Conservation (phyloP, 192 early-diverging fungal species). For the Backusella circina region DNA sequence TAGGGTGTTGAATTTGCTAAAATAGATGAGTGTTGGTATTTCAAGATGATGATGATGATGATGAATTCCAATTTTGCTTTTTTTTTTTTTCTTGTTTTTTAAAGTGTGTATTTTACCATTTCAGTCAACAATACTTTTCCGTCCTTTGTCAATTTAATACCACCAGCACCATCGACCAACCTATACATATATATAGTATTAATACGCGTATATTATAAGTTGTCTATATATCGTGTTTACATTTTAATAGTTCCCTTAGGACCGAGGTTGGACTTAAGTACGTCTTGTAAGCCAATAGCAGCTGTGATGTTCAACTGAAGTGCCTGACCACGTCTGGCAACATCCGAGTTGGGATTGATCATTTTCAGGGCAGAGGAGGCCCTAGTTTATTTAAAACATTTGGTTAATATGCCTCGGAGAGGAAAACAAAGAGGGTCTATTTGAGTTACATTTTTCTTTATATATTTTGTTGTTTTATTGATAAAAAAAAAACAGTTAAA, state of each 20-base stretch:
- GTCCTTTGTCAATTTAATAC: constrained; percentile 97
- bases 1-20: constrained; percentile 99
- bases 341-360: constrained; percentile 98
- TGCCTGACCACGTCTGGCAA: constrained; percentile 96
- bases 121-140: constrained; percentile 97
- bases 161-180: constrained; percentile 95
- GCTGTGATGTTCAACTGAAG: constrained; percentile 95
- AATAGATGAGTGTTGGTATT: not conserved
- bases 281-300: constrained; percentile 93
- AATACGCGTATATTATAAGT: not conserved
- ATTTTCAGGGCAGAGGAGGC: constrained; percentile 81
- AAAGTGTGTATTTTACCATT: constrained; percentile 68
- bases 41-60: not conserved
- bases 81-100: not conserved
- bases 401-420: not conserved
- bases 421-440: not conserved
- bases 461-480: not conserved
- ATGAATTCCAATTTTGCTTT: not conserved
- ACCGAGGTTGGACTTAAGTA: constrained; percentile 93
- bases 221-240: constrained; percentile 34
- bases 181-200: constrained; percentile 32
- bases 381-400: not conserved
- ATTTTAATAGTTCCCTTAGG: constrained; percentile 99
- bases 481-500: not conserved
- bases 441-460: not conserved